phyloP scores from a whole-genome alignment of 306 rosid genomes.

The Pachyrhizus erosus region DNA sequence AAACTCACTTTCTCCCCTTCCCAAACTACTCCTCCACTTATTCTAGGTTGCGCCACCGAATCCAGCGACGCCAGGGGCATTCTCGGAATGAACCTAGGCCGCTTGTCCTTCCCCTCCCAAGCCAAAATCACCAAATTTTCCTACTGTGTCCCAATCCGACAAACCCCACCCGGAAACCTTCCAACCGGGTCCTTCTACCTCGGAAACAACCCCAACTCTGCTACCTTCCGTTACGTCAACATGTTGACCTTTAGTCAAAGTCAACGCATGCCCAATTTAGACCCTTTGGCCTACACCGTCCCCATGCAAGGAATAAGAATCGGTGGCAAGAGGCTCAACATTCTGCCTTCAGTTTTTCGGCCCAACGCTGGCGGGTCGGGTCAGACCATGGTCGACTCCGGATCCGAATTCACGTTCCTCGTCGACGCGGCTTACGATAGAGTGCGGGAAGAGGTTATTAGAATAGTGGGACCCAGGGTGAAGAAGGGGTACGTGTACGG shows the following conservation, averaged over 20 bases:
- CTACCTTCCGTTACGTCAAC: conserved; percentile 52
- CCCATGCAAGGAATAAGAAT: conserved; percentile 72
- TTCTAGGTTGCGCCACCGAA: conserved; percentile 77
- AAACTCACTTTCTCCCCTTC: conserved; percentile 65
- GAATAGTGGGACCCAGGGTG: conserved; percentile 57
- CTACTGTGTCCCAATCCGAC: conserved; percentile 69
- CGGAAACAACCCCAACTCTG: conserved; percentile 73
- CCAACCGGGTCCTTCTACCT: conserved; percentile 73
- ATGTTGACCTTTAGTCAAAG: conserved; percentile 57
- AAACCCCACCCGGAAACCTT: conserved; percentile 39
- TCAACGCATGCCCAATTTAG: conserved; percentile 87
- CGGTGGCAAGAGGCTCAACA: conserved; percentile 49
- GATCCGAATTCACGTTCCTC: conserved; percentile 70
- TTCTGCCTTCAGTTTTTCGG: conserved; percentile 51
- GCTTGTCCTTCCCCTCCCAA: conserved; percentile 76
- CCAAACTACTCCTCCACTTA: conserved; percentile 72
- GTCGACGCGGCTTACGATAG: conserved; percentile 77
- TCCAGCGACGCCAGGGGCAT: conserved; percentile 74
- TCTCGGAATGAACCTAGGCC: conserved; percentile 87
- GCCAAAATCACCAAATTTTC: conserved; percentile 76
- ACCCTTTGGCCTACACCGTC: conserved; percentile 74
- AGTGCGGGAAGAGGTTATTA: conserved; percentile 65
- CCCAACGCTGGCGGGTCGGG: conserved; percentile 82
- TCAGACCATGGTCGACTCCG: conserved; percentile 91
- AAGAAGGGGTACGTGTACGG: conserved; percentile 77